Evolutionary conservation across 2,329 filamentous ascomycete species (phyloP), one percentile per base, ranked within the genome.

Genomic region (Penicillium sp.): DNA sequence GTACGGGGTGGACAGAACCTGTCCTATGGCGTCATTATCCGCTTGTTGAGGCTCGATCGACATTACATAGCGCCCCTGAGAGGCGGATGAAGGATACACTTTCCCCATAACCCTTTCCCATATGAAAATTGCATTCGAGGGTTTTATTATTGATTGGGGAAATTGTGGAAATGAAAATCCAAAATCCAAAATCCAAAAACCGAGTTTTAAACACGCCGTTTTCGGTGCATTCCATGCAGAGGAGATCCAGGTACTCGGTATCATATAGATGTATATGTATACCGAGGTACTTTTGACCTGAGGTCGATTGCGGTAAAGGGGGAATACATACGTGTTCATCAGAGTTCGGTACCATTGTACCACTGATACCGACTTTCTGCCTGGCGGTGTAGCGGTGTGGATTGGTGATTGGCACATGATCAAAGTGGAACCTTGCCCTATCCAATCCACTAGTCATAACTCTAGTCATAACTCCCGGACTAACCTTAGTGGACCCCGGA

Each of bases 11-110:
- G n/a, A 51, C 41, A 41, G 51, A 51, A 43, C 61, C 61, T 58
- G 52, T 61, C 22, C 57, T 47, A 51, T 51, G 49, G 58, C 59
- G 59, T 64, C 58, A 63, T 66, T 2, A 29, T 41, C 52, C 58
- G 43, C 58, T 55, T 35, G 43, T 60, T 62, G 62, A 60, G 63
- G 64, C 64, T 69, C 62, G 66, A 70, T 71, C 66, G 66, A 68
- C 69, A 68, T 63, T 69, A 67, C 67, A 70, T 67, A 62, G 61
- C 62, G 61, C 59, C 60, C 61, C 60, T 67, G 61, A 65, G 61
- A 54, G 49, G 51, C 46, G 54, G 55, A 54, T 47, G 55, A 37
- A 42, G 12, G 23, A 43, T 42, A 29, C 26, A 26, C 47, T 45
- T 41, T 56, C 55, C 44, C 51, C 51, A 45, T 56, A 56, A 49